Evolutionary conservation across 2,329 filamentous ascomycete species (phyloP).

Genomic region (Sordariomycetes sp.): DNA sequence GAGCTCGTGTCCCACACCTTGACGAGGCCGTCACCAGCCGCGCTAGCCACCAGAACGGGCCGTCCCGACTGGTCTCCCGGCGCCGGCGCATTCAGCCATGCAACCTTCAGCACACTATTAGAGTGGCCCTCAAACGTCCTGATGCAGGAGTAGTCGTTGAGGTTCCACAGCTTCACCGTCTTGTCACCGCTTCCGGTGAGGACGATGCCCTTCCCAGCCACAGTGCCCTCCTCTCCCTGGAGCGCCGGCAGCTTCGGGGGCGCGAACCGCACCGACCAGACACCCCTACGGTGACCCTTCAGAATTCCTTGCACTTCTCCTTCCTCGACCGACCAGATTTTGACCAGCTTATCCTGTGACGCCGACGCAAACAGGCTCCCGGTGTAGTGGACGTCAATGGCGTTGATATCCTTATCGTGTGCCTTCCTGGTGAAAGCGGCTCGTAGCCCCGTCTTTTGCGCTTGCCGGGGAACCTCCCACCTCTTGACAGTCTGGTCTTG

Average conservation of each 20-base stretch:
- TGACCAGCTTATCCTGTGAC: constrained; percentile 92
- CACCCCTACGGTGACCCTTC: constrained; percentile 82
- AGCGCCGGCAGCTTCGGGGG: constrained; percentile 64
- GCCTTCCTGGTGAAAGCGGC: constrained; percentile 84
- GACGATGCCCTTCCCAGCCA: constrained; percentile 68
- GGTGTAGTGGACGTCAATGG: constrained; percentile 65
- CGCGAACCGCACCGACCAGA: constrained; percentile 90
- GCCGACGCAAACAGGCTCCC: constrained; percentile 84
- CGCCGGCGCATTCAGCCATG: constrained; percentile 56
- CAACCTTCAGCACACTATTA: constrained; percentile 86
- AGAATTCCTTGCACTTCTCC: constrained; percentile 87
- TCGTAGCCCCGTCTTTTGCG: constrained; percentile 39
- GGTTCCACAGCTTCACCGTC: constrained; percentile 88
- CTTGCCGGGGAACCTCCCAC: constrained; percentile 58
- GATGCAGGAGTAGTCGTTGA: constrained; percentile 84
- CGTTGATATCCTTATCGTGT: constrained; percentile 98
- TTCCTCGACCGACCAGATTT: constrained; percentile 86
- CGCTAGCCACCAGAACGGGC: constrained; percentile 64
- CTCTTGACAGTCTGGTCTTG: constrained; percentile 93
- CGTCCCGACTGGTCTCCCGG: constrained; percentile 39
- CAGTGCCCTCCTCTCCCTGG: constrained; percentile 56
- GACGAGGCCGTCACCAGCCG: constrained; percentile 86
- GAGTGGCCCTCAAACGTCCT: constrained; percentile 93
- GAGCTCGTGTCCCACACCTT: constrained; percentile 89
- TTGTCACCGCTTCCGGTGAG: constrained; percentile 93